Conservation (phyloP, 1,284 basidiomycete species). For the Fomes fomentarius region DNA sequence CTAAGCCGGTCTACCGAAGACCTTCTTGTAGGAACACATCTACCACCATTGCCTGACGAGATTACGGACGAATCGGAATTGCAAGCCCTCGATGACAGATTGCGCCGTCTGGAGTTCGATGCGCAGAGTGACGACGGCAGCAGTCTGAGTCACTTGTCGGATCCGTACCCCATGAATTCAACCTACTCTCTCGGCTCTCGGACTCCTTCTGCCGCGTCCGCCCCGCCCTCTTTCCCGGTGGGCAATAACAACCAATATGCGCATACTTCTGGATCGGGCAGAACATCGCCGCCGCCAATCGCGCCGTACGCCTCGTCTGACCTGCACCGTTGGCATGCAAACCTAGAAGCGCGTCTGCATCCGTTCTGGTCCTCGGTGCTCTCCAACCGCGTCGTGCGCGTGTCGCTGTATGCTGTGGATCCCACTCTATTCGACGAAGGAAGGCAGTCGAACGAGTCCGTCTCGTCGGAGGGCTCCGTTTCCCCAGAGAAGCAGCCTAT, state of each 20-base stretch:
- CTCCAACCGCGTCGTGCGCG: slow-evolving; percentile 56
- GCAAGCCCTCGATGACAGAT: slow-evolving; percentile 50
- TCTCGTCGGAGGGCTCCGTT: slow-evolving; percentile 27
- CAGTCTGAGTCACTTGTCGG: slow-evolving; percentile 6
- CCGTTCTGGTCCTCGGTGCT: slow-evolving; percentile 80
- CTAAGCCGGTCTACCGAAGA: slow-evolving; percentile 53
- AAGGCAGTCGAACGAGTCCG: slow-evolving; percentile 16
- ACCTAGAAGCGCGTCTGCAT: slow-evolving; percentile 73
- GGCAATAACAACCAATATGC: slow-evolving; percentile 1
- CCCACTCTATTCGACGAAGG: slow-evolving; percentile 27
- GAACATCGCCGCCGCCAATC: not conserved
- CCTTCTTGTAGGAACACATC: slow-evolving; percentile 41
- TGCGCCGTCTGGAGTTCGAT: slow-evolving; percentile 38
- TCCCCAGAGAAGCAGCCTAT: slow-evolving; percentile 46
- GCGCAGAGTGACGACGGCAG: slow-evolving; percentile 17
- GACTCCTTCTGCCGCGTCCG: slow-evolving; percentile 23
- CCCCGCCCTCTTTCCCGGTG: slow-evolving; percentile 12
- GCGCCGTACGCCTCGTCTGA: slow-evolving; percentile 28
- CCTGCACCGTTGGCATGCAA: slow-evolving; percentile 63
- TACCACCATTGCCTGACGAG: slow-evolving; percentile 64
- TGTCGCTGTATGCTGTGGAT: slow-evolving; percentile 55
- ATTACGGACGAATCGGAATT: slow-evolving; percentile 63
- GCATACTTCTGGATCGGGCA: not conserved
- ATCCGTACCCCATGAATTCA: slow-evolving; percentile 12
- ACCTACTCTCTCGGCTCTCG: slow-evolving; percentile 17